Percentiles rank a stretch among this genome's conserved stretches.
Evolutionary conservation across 805 yeast species (phyloP).

Genomic region (Candida ficus): DNA sequence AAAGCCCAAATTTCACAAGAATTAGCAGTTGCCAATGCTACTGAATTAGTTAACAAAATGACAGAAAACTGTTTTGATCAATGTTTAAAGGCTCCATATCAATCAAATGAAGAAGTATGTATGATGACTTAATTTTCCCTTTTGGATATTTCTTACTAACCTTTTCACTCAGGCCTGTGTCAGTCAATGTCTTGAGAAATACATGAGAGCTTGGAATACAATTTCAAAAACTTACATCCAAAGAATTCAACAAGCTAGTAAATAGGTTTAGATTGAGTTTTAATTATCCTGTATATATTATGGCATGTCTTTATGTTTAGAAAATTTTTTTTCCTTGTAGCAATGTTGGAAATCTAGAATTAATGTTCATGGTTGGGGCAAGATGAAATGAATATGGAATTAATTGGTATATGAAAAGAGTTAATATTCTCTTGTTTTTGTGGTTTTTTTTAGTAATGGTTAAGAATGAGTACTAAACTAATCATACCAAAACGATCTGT

Average conservation of each 20-base stretch:
- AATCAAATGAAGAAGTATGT: constrained; percentile 44
- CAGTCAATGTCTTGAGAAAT: constrained; percentile 75
- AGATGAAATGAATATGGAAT: too few species aligned
- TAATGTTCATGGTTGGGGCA: too few species aligned
- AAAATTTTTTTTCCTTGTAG: too few species aligned
- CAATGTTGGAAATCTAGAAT: too few species aligned
- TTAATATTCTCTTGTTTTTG: too few species aligned
- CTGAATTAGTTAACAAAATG: constrained; percentile 77
- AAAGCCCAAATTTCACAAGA: constrained; percentile 74
- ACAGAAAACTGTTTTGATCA: constrained; percentile 83
- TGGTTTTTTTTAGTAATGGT: too few species aligned
- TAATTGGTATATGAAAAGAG: too few species aligned
- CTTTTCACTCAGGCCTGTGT: constrained; percentile 43
- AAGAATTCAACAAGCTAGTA: constrained; percentile 55
- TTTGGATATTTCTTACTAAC: constrained; percentile 3
- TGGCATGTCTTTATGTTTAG: too few species aligned
- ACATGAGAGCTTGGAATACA: constrained; percentile 87
- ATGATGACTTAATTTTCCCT: too few species aligned
- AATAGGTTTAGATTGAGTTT: too few species aligned
- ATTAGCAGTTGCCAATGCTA: constrained; percentile 86
- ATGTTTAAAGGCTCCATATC: constrained; percentile 63
- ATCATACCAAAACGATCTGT: too few species aligned
- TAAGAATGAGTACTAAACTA: too few species aligned
- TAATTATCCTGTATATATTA: background rate
- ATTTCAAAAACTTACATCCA: constrained; percentile 71